Percentiles rank a stretch among this genome's conserved stretches.
Evolutionary conservation across 306 rosid genomes (phyloP).

Genomic region (Amphicarpaea edgeworthii): DNA sequence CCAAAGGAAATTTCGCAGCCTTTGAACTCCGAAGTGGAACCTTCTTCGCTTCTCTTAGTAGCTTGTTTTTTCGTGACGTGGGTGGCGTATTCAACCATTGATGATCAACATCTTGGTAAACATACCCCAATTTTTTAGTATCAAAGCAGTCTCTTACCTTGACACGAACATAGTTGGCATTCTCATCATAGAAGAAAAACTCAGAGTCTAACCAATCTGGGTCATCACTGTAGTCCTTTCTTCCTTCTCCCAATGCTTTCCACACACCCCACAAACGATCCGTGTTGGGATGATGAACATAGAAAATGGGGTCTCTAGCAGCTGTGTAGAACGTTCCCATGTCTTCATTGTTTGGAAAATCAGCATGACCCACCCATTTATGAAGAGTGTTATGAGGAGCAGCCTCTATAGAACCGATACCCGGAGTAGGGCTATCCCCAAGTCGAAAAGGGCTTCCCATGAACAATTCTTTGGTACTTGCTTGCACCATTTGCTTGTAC

Average conservation of each 20-base stretch:
- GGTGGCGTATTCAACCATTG: neutral
- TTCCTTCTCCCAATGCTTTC: constrained; percentile 63
- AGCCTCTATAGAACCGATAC: constrained; percentile 58
- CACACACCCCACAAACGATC: constrained; percentile 77
- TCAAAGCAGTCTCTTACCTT: constrained; percentile 66
- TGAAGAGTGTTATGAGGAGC: constrained; percentile 78
- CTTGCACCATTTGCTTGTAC: too few species aligned
- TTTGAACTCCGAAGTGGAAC: neutral
- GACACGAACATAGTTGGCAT: constrained; percentile 60
- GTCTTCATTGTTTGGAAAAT: constrained; percentile 56
- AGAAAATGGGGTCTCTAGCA: constrained; percentile 79
- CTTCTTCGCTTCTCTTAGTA: constrained; percentile 9
- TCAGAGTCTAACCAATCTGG: constrained; percentile 66
- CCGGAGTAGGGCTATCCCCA: constrained; percentile 61
- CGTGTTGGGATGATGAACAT: constrained; percentile 63
- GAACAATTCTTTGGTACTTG: constrained; percentile 48
- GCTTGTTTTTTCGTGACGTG: constrained; percentile 13
- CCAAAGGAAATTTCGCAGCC: constrained; percentile 50
- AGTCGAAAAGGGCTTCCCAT: constrained; percentile 58
- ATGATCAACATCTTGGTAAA: constrained; percentile 55
- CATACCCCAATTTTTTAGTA: constrained; percentile 60
- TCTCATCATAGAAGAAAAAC: constrained; percentile 76
- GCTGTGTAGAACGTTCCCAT: constrained; percentile 88
- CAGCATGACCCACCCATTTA: constrained; percentile 61
- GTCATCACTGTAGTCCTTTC: constrained; percentile 35